Evolutionary conservation across 169 alveolate species (phyloP).

Genomic region (Cryptosporidium baileyi): DNA sequence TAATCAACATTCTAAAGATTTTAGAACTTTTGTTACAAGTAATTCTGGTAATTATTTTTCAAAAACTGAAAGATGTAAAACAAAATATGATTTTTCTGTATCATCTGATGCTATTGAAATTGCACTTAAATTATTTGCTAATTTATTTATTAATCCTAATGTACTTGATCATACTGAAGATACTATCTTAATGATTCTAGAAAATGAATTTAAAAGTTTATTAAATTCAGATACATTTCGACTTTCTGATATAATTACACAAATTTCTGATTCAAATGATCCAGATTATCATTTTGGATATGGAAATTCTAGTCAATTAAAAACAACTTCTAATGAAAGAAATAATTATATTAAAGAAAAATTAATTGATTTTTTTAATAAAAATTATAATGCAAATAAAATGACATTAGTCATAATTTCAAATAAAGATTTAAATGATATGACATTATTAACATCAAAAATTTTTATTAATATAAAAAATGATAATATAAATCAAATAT

Average conservation of each 20-base stretch:
- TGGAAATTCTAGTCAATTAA: not conserved
- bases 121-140: constrained; percentile 15
- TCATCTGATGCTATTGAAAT: not conserved
- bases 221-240: not conserved
- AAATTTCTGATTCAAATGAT: not conserved
- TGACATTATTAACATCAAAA: not conserved
- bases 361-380: constrained; percentile 4
- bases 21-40: not conserved
- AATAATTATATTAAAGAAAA: not conserved
- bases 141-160: not conserved
- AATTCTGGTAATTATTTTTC: not conserved
- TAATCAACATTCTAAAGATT: not conserved
- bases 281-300: no score
- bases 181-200: not conserved
- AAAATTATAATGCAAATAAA: constrained; percentile 22
- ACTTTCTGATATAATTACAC: constrained; percentile 4
- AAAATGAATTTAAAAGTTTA: not conserved
- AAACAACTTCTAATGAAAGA: not conserved
- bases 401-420: constrained; percentile 44
- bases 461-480: constrained; percentile 9
- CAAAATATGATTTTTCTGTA: not conserved
- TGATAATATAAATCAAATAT: not conserved
- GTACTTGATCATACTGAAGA: not conserved
- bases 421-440: constrained; percentile 15
- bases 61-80: not conserved